phyloP scores from a whole-genome alignment of 108 stramenopile genomes.

The Skeletonema grethae region DNA sequence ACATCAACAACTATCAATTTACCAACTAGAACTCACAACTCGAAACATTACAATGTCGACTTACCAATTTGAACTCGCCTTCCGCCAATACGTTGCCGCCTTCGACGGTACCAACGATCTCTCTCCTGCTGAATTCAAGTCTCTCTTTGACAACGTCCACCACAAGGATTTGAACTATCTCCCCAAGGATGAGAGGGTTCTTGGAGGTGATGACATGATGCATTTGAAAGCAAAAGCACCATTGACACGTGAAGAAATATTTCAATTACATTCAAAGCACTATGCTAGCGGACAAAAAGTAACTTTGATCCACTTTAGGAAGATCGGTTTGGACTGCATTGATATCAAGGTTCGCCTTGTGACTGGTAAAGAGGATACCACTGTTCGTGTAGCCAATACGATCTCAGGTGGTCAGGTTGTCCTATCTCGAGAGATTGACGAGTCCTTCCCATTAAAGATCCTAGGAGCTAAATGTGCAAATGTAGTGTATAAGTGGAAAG shows the following conservation, averaged over 20 bases:
- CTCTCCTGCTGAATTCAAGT: neutral
- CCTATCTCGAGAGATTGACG: neutral
- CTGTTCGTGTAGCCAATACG: neutral
- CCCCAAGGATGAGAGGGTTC: constrained; percentile 2
- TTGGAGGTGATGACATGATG: neutral
- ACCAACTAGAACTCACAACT: no score
- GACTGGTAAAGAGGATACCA: neutral
- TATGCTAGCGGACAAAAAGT: neutral
- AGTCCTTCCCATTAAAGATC: neutral
- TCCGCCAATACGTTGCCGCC: constrained; percentile 8
- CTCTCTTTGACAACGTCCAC: constrained; percentile 1
- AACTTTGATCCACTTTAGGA: constrained; percentile 3
- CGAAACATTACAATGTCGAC: neutral
- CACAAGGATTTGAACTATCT: neutral
- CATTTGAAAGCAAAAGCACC: neutral
- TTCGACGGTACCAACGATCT: constrained; percentile 7
- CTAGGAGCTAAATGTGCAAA: no score
- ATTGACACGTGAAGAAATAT: neutral
- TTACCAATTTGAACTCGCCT: constrained; percentile 5
- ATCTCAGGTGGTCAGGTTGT: neutral
- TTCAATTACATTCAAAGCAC: neutral
- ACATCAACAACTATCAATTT: no score
- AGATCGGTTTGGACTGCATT: constrained; percentile 14
- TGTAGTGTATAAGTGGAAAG: no score
- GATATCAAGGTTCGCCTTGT: constrained; percentile 8